Base-by-base conservation (phyloP, 2,329 filamentous ascomycete species). In the Arthrobotrys musiformis region DNA sequence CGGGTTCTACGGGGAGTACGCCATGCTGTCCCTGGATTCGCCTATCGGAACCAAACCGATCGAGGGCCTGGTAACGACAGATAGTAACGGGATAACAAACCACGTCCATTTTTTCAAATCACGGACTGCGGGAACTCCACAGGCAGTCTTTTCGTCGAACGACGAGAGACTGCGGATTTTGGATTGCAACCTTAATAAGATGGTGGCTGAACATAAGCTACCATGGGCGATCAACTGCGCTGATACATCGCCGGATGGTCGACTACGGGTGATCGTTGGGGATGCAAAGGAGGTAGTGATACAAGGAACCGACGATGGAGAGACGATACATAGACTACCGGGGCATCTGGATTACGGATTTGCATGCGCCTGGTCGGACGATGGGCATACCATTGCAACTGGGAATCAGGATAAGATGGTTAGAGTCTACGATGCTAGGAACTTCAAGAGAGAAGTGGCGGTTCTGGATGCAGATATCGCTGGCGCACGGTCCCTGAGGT, bases 321-420 rank as follows among this genome's bases (percentile, higher is more conserved):
- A 86, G 74, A 85, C 85, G 68, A 86, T 87, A 78, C 86, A 90
- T 79, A 83, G 84, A 26, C 86, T 94, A 1, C 83, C 85, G 2
- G 90, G 90, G 1, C 91, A 93, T 81, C 85, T 85, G 13, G 91
- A 93, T 81, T 91, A 87, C 79, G 91, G 89, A 1, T 94, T 94
- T 81, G 89, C 92, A 1, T 93, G 91, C 81, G 92, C 91, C 79
- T 94, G 92, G 92, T 90, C 91, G 17, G 89, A 91, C 64, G 90
- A 94, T 81, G 92, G 91, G 33, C 89, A 90, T 84, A 90, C 90
- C 11, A 87, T 94, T 19, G 92, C 92, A 11, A 94, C 92, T 0
- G 92, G 90, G 22, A 91, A 90, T 78, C 92, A 94, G 82, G 92
- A 94, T 82, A 90, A 87, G 82, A 87, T 86, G 28, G 86, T 94